Evolutionary conservation across 2,329 filamentous ascomycete species (phyloP), one percentile per base, ranked within the genome.

Genomic region (Gaeumannomyces sp.): DNA sequence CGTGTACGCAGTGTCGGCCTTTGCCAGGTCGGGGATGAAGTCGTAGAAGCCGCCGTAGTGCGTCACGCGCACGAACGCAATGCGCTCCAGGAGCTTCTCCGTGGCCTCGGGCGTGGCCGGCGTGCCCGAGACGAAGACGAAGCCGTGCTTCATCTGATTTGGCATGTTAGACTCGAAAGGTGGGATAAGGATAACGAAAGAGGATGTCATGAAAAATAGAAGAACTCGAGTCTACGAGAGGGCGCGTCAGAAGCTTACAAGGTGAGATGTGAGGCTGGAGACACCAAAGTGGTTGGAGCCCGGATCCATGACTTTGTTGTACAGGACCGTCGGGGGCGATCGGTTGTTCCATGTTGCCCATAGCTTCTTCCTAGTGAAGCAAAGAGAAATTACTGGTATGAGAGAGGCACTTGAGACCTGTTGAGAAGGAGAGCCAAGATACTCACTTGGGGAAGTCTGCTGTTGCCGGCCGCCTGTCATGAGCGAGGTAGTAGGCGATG

Each of bases 1-100:
- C 1, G 94, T 97, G 78, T 98, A 99, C 4, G 93, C 93, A 1
- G 91, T 96, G 72, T 97, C 93, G 69, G 93, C 93, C 72, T 89
- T 89, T 33, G 92, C 89, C 29, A 97, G 84, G 75, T 97, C 91
- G 6, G 93, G 90, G 0, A 91, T 91, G 75, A 98, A 98, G 76
- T 97, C 94, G 71, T 85, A 85, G 72, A 84, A 83, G 66, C 78
- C 86, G 79, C 92, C 94, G 75, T 98, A 99, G 74, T 98, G 95
- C 0, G 95, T 99, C 67, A 89, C 83, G 25, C 93, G 86, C 71
- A 98, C 93, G 68, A 94, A 94, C 0, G 92, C 86, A 68, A 99
- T 96, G 64, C 87, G 86, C 72, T 91, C 84, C 2, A 98, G 80
- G 1, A 97, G 81, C n/a, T 79, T 74, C 75, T 94, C 77, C 0